phyloP scores from a whole-genome alignment of 2,329 filamentous ascomycete species.

The Xylaria sp. region DNA sequence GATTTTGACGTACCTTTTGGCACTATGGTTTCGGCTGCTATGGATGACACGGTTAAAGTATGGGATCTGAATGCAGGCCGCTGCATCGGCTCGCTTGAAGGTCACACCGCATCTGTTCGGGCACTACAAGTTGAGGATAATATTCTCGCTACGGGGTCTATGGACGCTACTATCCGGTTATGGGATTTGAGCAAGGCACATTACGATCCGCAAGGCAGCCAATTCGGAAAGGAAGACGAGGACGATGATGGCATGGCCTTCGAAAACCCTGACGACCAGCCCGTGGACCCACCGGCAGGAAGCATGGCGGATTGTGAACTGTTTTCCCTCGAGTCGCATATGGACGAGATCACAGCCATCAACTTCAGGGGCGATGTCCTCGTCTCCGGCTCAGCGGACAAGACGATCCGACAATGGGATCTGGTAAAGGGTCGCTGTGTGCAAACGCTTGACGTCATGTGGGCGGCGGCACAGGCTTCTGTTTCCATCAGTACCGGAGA shows the following conservation, averaged over 20 bases:
- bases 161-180: conserved; percentile 90
- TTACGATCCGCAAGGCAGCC: conserved; percentile 72
- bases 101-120: conserved; percentile 91
- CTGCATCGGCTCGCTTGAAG: conserved; percentile 89
- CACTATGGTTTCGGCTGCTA: conserved; percentile 85
- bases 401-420: conserved; percentile 97
- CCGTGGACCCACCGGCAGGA: conserved; percentile 71
- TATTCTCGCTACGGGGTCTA: conserved; percentile 89
- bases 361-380: conserved; percentile 88
- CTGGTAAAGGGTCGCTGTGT: conserved; percentile 95
- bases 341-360: conserved; percentile 91
- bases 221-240: conserved; percentile 59
- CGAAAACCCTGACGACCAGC: conserved; percentile 68
- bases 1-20: conserved; percentile 99
- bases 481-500: conserved; percentile 66
- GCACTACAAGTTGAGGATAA: conserved; percentile 94
- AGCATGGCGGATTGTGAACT: conserved; percentile 88
- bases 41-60: conserved; percentile 92
- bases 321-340: conserved; percentile 86
- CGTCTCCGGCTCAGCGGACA: conserved; percentile 94
- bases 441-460: conserved; percentile 95
- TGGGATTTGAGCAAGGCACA: conserved; percentile 93
- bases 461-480: conserved; percentile 91
- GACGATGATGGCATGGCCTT: conserved; percentile 72
- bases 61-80: conserved; percentile 95